phyloP scores from a whole-genome alignment of 108 stramenopile genomes.

The Cyclotella baltica region DNA sequence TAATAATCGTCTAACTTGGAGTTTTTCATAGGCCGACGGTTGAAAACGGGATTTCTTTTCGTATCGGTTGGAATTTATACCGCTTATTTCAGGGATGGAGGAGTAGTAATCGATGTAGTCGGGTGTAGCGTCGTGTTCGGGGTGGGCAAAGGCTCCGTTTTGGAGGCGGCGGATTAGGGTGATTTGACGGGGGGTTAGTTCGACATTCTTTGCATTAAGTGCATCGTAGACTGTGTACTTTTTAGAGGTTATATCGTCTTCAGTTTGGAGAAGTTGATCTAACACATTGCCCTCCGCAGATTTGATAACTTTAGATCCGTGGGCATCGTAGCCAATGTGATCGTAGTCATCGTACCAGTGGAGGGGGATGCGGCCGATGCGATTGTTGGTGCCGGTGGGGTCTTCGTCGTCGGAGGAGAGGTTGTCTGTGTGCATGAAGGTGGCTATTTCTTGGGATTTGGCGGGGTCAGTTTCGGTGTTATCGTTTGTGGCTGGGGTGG shows the following conservation, averaged over 20 bases:
- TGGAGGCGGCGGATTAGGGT: slow-evolving; percentile 95
- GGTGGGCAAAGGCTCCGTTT: slow-evolving; percentile 95
- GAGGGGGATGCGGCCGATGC: slow-evolving; percentile 95
- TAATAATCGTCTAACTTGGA: slow-evolving; percentile 86
- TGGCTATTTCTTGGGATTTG: slow-evolving; percentile 5
- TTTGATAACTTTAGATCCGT: slow-evolving; percentile 89
- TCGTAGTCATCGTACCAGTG: slow-evolving; percentile 99
- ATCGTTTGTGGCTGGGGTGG: neutral
- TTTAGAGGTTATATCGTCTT: slow-evolving; percentile 65
- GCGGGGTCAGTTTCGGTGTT: slow-evolving; percentile 1
- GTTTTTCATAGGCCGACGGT: slow-evolving; percentile 90
- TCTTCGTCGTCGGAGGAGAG: slow-evolving; percentile 98
- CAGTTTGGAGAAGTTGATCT: slow-evolving; percentile 74
- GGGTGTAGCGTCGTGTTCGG: slow-evolving; percentile 92
- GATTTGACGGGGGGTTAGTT: slow-evolving; percentile 89
- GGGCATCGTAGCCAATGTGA: slow-evolving; percentile 96
- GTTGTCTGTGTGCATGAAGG: slow-evolving; percentile 93
- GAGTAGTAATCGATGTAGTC: slow-evolving; percentile 96
- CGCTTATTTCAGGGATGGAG: slow-evolving; percentile 79
- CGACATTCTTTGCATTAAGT: slow-evolving; percentile 91
- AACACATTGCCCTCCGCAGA: slow-evolving; percentile 66
- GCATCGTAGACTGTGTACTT: slow-evolving; percentile 95
- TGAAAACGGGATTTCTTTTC: slow-evolving; percentile 85
- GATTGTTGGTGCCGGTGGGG: slow-evolving; percentile 82
- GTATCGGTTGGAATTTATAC: slow-evolving; percentile 77